phyloP scores from a whole-genome alignment of 2,329 filamentous ascomycete genomes.

The Endoconidiophora polonica region DNA sequence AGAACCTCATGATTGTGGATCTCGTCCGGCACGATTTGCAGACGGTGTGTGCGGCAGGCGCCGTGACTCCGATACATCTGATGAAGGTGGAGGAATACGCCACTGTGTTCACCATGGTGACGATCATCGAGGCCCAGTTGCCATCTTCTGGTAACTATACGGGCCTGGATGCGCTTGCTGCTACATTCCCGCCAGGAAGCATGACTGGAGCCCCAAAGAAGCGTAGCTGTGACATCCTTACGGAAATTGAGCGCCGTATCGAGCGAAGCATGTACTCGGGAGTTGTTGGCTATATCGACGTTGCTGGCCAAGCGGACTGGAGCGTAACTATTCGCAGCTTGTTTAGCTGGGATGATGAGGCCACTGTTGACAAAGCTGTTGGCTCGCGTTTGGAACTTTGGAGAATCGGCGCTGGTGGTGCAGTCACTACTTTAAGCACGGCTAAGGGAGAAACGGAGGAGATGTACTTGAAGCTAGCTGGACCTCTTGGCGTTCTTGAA shows the following conservation, averaged over 20 bases:
- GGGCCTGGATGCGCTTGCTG: conserved; percentile 60
- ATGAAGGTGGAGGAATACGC: conserved; percentile 84
- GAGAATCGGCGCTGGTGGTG: conserved; percentile 79
- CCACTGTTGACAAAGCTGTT: conserved; percentile 16
- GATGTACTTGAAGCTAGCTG: conserved; percentile 63
- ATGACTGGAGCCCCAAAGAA: conserved; percentile 98
- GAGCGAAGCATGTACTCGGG: conserved; percentile 71
- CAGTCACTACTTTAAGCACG: conserved; percentile 72
- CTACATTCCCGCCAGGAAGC: conserved; percentile 70
- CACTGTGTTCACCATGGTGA: conserved; percentile 82
- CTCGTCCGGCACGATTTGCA: conserved; percentile 88
- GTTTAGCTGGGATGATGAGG: conserved; percentile 53
- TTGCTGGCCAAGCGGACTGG: conserved; percentile 72
- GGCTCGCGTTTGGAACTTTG: conserved; percentile 40
- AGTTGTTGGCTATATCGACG: conserved; percentile 78
- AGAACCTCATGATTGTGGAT: conserved; percentile 97
- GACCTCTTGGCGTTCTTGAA: conserved; percentile 35
- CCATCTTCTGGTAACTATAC: conserved; percentile 26
- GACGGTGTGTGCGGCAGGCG: conserved; percentile 59
- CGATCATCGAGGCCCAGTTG: conserved; percentile 60
- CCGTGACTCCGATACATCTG: conserved; percentile 58
- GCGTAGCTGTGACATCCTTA: conserved; percentile 70
- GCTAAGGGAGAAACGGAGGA: conserved; percentile 72
- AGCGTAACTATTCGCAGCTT: conserved; percentile 79
- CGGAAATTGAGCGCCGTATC: conserved; percentile 42